Evolutionary conservation across 2,329 filamentous ascomycete species (phyloP).

Genomic region (Cladosporium oxysporum): DNA sequence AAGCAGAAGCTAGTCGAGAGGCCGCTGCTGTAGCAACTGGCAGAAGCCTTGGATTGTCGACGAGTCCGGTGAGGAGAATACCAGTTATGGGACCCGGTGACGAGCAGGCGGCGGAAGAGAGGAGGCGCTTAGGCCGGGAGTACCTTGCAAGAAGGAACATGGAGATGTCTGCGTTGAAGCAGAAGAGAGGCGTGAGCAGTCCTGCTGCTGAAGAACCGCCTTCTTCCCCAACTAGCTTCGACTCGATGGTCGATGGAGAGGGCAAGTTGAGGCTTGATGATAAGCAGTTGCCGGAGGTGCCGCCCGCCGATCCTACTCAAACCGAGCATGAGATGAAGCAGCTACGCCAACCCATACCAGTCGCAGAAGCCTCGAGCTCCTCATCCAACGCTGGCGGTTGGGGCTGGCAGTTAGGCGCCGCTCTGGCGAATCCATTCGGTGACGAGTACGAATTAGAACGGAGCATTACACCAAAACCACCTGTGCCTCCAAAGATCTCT

Average conservation of each 20-base stretch:
- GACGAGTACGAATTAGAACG: constrained; percentile 43
- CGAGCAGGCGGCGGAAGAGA: constrained; percentile 37
- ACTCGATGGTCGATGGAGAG: constrained; percentile 35
- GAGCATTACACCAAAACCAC: constrained; percentile 46
- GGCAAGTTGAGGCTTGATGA: constrained; percentile 31
- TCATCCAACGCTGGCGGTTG: constrained; percentile 35
- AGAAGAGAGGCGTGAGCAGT: constrained; percentile 29
- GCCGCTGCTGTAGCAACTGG: constrained; percentile 40
- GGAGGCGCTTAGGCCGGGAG: constrained; percentile 38
- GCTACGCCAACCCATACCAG: constrained; percentile 23
- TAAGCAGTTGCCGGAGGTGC: not conserved
- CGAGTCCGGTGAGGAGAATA: constrained; percentile 33
- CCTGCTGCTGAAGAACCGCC: constrained; percentile 21
- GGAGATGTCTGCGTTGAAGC: constrained; percentile 37
- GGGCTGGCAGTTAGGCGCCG: constrained; percentile 41
- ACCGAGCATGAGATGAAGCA: constrained; percentile 27
- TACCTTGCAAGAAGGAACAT: constrained; percentile 39
- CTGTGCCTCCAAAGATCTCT: constrained; percentile 48
- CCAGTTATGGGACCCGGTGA: constrained; percentile 34
- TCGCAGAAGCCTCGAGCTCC: constrained; percentile 25
- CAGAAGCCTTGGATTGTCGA: constrained; percentile 25
- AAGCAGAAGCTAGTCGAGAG: constrained; percentile 34
- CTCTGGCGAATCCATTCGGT: constrained; percentile 48
- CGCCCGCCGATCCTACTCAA: not conserved
- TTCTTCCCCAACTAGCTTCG: constrained; percentile 31